A percentile compares a stretch with the other conserved stretches of the same genome.
Evolutionary conservation across 805 yeast species (phyloP).

Genomic region (Ogataea henricii): DNA sequence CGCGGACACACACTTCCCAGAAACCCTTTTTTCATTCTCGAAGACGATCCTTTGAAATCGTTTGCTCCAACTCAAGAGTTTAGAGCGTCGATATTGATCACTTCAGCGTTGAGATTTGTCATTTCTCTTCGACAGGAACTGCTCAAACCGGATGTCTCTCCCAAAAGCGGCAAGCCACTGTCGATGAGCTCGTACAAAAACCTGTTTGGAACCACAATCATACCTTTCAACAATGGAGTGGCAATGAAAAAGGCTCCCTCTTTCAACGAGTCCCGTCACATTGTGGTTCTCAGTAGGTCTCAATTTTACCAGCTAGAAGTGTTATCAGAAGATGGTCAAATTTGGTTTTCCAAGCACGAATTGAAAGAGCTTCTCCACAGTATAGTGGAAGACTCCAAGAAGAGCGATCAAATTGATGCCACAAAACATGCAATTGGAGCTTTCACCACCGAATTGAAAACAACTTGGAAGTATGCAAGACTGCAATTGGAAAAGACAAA

Average conservation of each 20-base stretch:
- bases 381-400: constrained; percentile 42
- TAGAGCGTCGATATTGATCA: constrained; percentile 65
- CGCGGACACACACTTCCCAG: constrained; percentile 72
- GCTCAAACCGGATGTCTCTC: constrained; percentile 59
- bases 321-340: constrained; percentile 42
- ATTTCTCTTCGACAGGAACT: constrained; percentile 55
- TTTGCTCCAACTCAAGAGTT: constrained; percentile 63
- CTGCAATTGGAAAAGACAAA: constrained; percentile 43
- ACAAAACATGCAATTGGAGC: constrained; percentile 53
- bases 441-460: constrained; percentile 54
- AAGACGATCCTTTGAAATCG: constrained; percentile 69
- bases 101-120: constrained; percentile 67
- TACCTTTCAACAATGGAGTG: constrained; percentile 46
- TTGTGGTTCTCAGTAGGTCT: constrained; percentile 50
- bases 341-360: constrained; percentile 58
- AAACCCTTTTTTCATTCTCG: constrained; percentile 73
- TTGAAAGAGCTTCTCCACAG: constrained; percentile 44
- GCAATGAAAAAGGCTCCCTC: constrained; percentile 38
- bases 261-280: constrained; percentile 45
- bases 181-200: constrained; percentile 70
- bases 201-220: constrained; percentile 69
- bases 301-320: constrained; percentile 55
- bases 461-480: constrained; percentile 51
- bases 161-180: constrained; percentile 50
- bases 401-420: constrained; percentile 39